These are phyloP conservation scores for Trypanosomatidae sp. DNA, from an alignment of 208 protist genomes.

Conservation along the genomic window DNA sequence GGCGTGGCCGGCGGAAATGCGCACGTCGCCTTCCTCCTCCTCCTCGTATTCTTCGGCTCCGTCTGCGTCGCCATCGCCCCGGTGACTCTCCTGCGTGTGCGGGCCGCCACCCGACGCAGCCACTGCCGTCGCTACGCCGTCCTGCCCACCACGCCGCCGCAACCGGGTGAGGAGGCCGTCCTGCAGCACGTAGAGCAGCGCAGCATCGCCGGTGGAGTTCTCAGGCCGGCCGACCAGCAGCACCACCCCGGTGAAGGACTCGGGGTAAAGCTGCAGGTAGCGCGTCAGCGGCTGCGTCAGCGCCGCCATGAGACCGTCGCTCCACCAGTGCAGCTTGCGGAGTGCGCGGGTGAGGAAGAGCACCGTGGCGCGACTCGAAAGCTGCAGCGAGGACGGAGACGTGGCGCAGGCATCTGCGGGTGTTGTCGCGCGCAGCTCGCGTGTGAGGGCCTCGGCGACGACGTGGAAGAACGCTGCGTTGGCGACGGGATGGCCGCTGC, in stretches of 20 bases:
- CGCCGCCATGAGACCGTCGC: constrained; percentile 28
- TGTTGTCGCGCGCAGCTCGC: constrained; percentile 7
- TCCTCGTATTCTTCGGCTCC: not conserved
- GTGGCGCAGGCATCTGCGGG: not conserved
- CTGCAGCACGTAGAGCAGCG: constrained; percentile 42
- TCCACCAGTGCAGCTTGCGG: constrained; percentile 53
- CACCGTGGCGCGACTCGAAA: constrained; percentile 34
- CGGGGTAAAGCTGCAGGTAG: constrained; percentile 47
- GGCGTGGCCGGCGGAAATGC: not conserved
- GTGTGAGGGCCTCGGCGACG: constrained; percentile 31
- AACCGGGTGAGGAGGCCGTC: constrained; percentile 44
- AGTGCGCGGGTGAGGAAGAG: constrained; percentile 73
- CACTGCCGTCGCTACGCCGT: not conserved
- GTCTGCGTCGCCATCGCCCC: not conserved
- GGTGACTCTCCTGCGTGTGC: not conserved
- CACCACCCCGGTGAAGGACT: constrained; percentile 46
- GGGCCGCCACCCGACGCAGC: not conserved
- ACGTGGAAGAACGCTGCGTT: constrained; percentile 39
- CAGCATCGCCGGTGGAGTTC: constrained; percentile 32
- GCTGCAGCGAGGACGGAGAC: constrained; percentile 10
- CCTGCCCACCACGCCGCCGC: constrained; percentile 19
- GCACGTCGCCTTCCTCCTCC: not conserved
- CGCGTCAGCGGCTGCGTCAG: constrained; percentile 41
- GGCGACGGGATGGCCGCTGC: constrained; percentile 37
- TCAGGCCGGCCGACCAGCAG: constrained; percentile 58